Conservation (phyloP, 2,329 filamentous ascomycete genomes). For the Curvularia sp. region DNA sequence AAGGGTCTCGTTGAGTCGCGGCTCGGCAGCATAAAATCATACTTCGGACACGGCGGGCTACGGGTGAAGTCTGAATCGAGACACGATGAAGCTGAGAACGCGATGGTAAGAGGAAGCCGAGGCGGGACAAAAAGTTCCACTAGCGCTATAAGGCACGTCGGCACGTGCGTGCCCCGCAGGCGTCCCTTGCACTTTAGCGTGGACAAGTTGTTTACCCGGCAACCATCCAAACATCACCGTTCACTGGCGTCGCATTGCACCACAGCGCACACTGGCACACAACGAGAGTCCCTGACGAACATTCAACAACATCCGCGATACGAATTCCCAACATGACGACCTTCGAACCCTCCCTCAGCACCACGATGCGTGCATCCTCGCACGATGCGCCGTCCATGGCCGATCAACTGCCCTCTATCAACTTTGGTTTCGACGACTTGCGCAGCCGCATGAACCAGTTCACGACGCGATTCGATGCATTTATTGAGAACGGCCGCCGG, state of each 20-base stretch:
- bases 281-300: neutral
- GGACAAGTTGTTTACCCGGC: slow-evolving; percentile 39
- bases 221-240: slow-evolving; percentile 31
- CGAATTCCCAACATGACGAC: slow-evolving; percentile 59
- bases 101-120: slow-evolving; percentile 16
- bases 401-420: slow-evolving; percentile 82
- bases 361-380: slow-evolving; percentile 66
- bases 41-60: slow-evolving; percentile 20
- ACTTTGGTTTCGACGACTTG: slow-evolving; percentile 95
- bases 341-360: slow-evolving; percentile 74
- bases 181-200: slow-evolving; percentile 19
- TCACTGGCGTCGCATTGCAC: slow-evolving; percentile 16
- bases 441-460: slow-evolving; percentile 96
- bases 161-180: slow-evolving; percentile 35
- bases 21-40: slow-evolving; percentile 30
- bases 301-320: neutral
- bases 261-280: slow-evolving; percentile 29
- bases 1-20: slow-evolving; percentile 24
- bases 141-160: slow-evolving; percentile 34
- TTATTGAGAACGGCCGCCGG: slow-evolving; percentile 90
- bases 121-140: slow-evolving; percentile 28
- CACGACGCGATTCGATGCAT: slow-evolving; percentile 86
- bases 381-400: slow-evolving; percentile 71
- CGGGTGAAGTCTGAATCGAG: neutral
- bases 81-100: slow-evolving; percentile 4